A percentile compares a stretch with the other conserved stretches of the same genome.
Conservation (phyloP, 805 yeast genomes). For the Candida taoyuanica region DNA sequence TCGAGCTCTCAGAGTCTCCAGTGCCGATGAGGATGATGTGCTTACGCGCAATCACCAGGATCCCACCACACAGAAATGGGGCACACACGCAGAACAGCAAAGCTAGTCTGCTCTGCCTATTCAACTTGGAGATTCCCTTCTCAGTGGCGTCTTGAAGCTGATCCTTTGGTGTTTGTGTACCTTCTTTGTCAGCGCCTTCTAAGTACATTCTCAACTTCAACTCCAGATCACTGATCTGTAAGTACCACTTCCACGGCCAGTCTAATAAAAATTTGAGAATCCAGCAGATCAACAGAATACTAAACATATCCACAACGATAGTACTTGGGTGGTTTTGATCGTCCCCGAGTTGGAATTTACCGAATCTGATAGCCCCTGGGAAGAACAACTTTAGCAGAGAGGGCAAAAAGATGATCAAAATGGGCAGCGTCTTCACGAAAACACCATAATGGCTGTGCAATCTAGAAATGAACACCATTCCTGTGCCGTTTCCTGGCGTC, state of each 20-base stretch:
- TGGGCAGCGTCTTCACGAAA: conserved; percentile 17
- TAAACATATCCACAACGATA: conserved; percentile 31
- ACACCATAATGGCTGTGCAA: conserved; percentile 12
- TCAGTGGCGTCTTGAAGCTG: conserved; percentile 3
- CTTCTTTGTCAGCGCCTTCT: conserved; percentile 2
- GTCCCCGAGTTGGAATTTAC: conserved; percentile 13
- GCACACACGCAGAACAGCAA: conserved; percentile 27
- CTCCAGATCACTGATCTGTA: conserved; percentile 23
- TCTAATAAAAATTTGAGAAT: conserved; percentile 32
- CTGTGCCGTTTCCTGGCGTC: conserved; percentile 1
- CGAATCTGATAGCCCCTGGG: conserved; percentile 11
- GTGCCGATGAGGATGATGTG: conserved; percentile 27
- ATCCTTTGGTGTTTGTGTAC: neutral
- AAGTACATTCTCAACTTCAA: conserved; percentile 7
- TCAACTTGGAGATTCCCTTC: conserved; percentile 6
- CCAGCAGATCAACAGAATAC: conserved; percentile 33
- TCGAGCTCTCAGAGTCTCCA: conserved; percentile 15
- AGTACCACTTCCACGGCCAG: conserved; percentile 41
- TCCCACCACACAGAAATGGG: conserved; percentile 27
- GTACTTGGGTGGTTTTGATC: conserved; percentile 12
- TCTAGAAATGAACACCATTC: conserved; percentile 8
- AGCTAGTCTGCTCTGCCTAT: conserved; percentile 23
- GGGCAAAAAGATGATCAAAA: conserved; percentile 20
- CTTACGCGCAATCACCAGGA: conserved; percentile 30
- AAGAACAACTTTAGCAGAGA: conserved; percentile 16